A percentile compares a stretch with the other conserved stretches of the same genome.
These are phyloP conservation scores for Aspergillus pseudoterreus DNA, from an alignment of 2,329 filamentous ascomycete genomes.

Conservation along the genomic window DNA sequence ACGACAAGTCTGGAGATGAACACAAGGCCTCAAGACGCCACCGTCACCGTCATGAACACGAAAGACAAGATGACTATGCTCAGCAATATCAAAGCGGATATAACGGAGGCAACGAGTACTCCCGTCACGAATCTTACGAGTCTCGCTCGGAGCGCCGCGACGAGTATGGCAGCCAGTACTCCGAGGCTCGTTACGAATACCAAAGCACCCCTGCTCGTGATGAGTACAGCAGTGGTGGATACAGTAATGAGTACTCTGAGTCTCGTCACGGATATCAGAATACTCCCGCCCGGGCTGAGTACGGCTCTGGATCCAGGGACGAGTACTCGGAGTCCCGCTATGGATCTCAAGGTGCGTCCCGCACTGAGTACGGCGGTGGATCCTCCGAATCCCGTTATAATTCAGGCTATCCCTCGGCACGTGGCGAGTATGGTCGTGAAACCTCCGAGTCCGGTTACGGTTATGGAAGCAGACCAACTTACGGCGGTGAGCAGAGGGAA, in stretches of 20 bases:
- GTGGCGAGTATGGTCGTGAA: slow-evolving; percentile 9
- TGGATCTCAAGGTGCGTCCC: too few relatives aligned
- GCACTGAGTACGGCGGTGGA: neutral
- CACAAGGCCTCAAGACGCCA: neutral
- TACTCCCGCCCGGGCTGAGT: neutral
- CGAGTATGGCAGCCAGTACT: neutral
- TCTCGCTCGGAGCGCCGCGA: neutral
- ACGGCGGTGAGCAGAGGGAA: slow-evolving; percentile 9
- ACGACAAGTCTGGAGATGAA: neutral
- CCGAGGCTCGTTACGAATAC: slow-evolving; percentile 9
- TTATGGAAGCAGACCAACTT: slow-evolving; percentile 14
- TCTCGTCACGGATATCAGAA: neutral
- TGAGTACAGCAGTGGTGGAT: neutral
- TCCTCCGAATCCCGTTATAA: neutral
- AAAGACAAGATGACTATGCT: neutral
- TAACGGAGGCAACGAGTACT: neutral
- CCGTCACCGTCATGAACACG: neutral
- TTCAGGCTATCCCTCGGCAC: neutral
- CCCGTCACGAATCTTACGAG: neutral
- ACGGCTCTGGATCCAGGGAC: slow-evolving; percentile 1
- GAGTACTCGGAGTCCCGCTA: too few relatives aligned
- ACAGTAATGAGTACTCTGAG: slow-evolving; percentile 1
- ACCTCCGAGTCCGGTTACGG: slow-evolving; percentile 11
- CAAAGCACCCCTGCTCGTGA: slow-evolving; percentile 3
- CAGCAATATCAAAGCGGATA: neutral